Percentiles rank a stretch among this genome's conserved stretches.
Conservation (phyloP, 2,329 filamentous ascomycete species). For the Cercospora sp. region DNA sequence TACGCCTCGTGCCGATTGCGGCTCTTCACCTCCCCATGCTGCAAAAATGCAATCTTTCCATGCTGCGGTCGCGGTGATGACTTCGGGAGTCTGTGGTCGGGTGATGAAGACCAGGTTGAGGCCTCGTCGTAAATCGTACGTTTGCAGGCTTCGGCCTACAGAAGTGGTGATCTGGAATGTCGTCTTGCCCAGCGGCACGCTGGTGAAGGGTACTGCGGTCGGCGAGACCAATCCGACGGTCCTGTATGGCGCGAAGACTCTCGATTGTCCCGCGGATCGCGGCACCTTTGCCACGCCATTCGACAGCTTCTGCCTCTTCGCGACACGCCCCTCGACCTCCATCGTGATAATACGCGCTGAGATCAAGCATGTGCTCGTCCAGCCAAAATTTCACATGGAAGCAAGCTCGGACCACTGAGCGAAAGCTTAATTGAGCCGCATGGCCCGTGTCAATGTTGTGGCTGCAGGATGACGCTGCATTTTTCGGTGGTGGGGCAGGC, state of each 20-base stretch:
- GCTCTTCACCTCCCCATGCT: constrained; percentile 73
- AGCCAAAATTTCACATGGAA: constrained; percentile 11
- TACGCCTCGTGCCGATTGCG: constrained; percentile 63
- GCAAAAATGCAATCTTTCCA: constrained; percentile 86
- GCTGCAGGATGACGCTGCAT: neutral
- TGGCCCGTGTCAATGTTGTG: neutral
- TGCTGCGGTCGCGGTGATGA: constrained; percentile 82
- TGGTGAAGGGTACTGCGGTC: constrained; percentile 85
- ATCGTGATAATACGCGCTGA: constrained; percentile 9
- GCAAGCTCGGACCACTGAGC: neutral
- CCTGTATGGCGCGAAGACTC: constrained; percentile 92
- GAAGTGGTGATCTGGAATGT: constrained; percentile 98
- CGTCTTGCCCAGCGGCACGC: constrained; percentile 83
- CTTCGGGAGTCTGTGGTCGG: constrained; percentile 79
- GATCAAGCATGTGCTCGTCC: neutral
- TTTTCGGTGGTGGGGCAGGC: neutral
- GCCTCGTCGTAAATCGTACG: constrained; percentile 88
- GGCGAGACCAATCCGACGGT: constrained; percentile 92
- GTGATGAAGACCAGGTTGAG: constrained; percentile 93
- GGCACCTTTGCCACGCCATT: constrained; percentile 32
- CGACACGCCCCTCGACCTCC: constrained; percentile 28
- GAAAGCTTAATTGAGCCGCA: constrained; percentile 11
- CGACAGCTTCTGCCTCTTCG: constrained; percentile 72
- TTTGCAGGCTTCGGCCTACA: constrained; percentile 85
- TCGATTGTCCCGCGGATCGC: constrained; percentile 53